Evolutionary conservation across 208 protist genomes (phyloP).

Genomic region (Borovskyia barvae): DNA sequence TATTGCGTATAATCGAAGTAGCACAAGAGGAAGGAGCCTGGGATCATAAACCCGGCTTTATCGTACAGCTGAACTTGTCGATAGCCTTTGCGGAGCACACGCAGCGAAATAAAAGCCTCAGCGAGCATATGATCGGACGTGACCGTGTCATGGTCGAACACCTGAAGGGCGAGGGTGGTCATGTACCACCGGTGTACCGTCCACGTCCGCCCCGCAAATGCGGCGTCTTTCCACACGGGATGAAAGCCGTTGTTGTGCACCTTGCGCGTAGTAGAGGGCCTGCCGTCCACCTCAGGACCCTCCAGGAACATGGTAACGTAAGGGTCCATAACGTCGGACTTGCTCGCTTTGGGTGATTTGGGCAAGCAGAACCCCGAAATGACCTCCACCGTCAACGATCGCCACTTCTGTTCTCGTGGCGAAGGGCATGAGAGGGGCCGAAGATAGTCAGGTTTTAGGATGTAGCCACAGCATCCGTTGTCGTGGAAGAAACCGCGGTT

Average conservation of each 20-base stretch:
- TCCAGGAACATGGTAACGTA: slow-evolving; percentile 52
- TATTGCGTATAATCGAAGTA: slow-evolving; percentile 19
- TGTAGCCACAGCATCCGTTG: slow-evolving; percentile 92
- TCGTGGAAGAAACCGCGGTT: slow-evolving; percentile 89
- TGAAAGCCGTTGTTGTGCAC: slow-evolving; percentile 76
- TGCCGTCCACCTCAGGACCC: slow-evolving; percentile 35
- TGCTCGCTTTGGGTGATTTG: slow-evolving; percentile 36
- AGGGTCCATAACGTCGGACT: slow-evolving; percentile 58
- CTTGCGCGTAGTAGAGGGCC: slow-evolving; percentile 25
- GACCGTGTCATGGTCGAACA: slow-evolving; percentile 62
- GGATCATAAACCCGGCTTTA: slow-evolving; percentile 28
- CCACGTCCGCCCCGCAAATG: slow-evolving; percentile 41
- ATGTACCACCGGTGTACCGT: slow-evolving; percentile 44
- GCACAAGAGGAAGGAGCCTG: slow-evolving; percentile 51
- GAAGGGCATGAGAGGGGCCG: slow-evolving; percentile 12
- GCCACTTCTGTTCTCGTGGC: slow-evolving; percentile 7
- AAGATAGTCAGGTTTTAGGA: slow-evolving; percentile 90
- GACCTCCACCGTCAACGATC: slow-evolving; percentile 51
- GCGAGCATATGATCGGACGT: slow-evolving; percentile 37
- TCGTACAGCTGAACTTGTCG: slow-evolving; percentile 59
- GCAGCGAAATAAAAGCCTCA: slow-evolving; percentile 58
- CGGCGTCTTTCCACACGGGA: slow-evolving; percentile 61
- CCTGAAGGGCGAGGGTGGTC: slow-evolving; percentile 61
- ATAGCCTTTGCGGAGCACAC: slow-evolving; percentile 45
- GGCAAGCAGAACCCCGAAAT: slow-evolving; percentile 75